phyloP scores from a whole-genome alignment of 2,329 filamentous ascomycete species.

The Diaporthe sp. region DNA sequence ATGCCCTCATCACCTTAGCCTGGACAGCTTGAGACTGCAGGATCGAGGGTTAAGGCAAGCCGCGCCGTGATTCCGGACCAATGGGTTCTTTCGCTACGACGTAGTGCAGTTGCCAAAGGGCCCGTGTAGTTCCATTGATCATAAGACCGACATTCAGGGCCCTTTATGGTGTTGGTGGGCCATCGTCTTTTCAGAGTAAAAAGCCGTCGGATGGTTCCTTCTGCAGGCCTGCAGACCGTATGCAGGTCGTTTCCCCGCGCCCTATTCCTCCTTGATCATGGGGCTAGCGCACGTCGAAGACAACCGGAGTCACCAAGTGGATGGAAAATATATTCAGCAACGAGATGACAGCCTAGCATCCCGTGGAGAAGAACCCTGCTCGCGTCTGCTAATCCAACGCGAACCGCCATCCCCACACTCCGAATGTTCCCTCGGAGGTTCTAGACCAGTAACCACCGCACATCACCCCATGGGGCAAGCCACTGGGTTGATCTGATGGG shows the following conservation, averaged over 20 bases:
- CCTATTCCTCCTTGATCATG: constrained; percentile 21
- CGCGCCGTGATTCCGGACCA: constrained; percentile 32
- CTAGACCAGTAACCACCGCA: constrained; percentile 15
- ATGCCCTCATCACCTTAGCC: constrained; percentile 1
- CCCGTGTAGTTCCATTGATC: not conserved
- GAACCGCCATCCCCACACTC: constrained; percentile 28
- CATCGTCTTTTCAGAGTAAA: not conserved
- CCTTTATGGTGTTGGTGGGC: constrained; percentile 14
- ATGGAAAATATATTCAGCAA: constrained; percentile 36
- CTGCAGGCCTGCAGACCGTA: not conserved
- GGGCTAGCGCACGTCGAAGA: constrained; percentile 13
- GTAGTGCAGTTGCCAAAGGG: not conserved
- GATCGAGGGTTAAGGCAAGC: not conserved
- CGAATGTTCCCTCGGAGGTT: not conserved
- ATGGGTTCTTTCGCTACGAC: not conserved
- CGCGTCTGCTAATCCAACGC: not conserved
- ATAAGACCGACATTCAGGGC: not conserved
- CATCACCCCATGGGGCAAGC: not conserved
- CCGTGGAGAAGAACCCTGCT: constrained; percentile 3
- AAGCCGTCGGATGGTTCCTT: constrained; percentile 31
- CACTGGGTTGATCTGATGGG: not conserved
- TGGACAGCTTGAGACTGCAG: not conserved
- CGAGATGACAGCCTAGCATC: not conserved
- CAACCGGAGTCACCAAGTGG: constrained; percentile 33
- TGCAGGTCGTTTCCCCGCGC: constrained; percentile 31